Evolutionary conservation across 805 yeast genomes (phyloP), one percentile per base, ranked within the genome.

Genomic region (Candida nitratophila): DNA sequence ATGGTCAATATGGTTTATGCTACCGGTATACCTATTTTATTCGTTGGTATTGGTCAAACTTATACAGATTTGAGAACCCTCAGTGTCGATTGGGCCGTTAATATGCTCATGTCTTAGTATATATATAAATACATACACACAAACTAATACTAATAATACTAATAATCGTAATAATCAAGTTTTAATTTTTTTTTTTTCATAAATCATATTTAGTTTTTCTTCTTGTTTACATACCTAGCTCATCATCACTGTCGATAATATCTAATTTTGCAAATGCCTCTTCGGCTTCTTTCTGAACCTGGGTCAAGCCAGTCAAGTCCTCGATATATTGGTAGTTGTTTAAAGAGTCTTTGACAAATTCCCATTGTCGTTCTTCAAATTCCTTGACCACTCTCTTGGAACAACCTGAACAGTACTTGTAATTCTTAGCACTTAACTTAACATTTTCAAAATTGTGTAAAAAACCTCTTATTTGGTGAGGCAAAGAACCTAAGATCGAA

Each of bases 1-100:
- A 86, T 91, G 87, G 96, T 91, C 22, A 93, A 93, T 62, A 87
- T 91, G 96, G 96, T 95, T 2, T 86, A 86, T 70, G 90, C 96
- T 5, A 93, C 98, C 0, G 87, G 90, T 29, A 93, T 91, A 20
- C 99, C 99, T 0, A 93, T 91, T 32, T 70, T 91, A 51, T 93
- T 93, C 63, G 93, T 91, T 43, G 99, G 99, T 31, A 88, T 90
- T 3, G 99, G 99, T 12, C 99, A 91, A 68, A 91, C 95, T 2
- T 91, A 91, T 57, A 91, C 98, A 0, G 99, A 91, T 63, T 71
- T 91, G 48, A 79, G 96, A 63, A 83, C 96, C 12, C 68, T 91
- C 52, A 85, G 91, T 58, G 96, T 91, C 10, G 88, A 83, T 46
- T 83, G 95, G 84, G 96, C 96, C 0, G 98, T 93, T 17, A 80